Conservation (phyloP, 2,329 filamentous ascomycete genomes). For the Ophiocordyceps camponoti-rufipedis region DNA sequence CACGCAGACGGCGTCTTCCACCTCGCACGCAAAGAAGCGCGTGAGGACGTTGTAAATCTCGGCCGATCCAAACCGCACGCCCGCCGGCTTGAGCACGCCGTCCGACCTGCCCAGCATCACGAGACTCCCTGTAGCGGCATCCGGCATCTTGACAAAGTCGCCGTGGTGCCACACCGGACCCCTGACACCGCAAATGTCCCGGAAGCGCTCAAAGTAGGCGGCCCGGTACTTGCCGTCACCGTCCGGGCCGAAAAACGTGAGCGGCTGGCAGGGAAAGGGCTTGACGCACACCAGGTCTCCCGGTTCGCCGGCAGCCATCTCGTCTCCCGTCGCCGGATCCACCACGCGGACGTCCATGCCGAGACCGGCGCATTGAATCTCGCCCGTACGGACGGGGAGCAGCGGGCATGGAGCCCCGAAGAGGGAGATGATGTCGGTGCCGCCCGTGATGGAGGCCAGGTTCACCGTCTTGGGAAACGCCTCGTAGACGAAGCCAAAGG, state of each 20-base stretch:
- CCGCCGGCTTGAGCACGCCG: constrained; percentile 80
- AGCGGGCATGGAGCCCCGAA: constrained; percentile 75
- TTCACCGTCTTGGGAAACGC: constrained; percentile 69
- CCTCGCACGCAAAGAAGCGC: constrained; percentile 57
- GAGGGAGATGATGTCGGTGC: constrained; percentile 89
- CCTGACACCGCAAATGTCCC: constrained; percentile 17
- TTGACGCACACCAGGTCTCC: constrained; percentile 77
- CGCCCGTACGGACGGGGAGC: constrained; percentile 51
- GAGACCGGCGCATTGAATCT: constrained; percentile 61
- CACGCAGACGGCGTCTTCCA: constrained; percentile 79
- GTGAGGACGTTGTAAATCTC: constrained; percentile 95
- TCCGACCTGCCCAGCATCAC: constrained; percentile 87
- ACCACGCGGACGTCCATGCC: constrained; percentile 58
- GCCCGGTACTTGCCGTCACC: constrained; percentile 56
- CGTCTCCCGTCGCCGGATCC: constrained; percentile 36
- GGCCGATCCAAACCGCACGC: constrained; percentile 79
- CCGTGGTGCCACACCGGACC: constrained; percentile 73
- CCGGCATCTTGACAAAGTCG: constrained; percentile 59
- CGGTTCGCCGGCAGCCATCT: constrained; percentile 42
- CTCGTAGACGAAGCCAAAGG: constrained; percentile 76
- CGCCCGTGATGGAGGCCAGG: constrained; percentile 83
- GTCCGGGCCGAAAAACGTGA: constrained; percentile 62
- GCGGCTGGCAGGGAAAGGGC: constrained; percentile 80
- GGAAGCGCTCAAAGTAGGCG: constrained; percentile 79
- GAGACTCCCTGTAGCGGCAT: constrained; percentile 55